Evolutionary conservation across 208 protist genomes (phyloP).

Genomic region (Trypanosoma caninum): DNA sequence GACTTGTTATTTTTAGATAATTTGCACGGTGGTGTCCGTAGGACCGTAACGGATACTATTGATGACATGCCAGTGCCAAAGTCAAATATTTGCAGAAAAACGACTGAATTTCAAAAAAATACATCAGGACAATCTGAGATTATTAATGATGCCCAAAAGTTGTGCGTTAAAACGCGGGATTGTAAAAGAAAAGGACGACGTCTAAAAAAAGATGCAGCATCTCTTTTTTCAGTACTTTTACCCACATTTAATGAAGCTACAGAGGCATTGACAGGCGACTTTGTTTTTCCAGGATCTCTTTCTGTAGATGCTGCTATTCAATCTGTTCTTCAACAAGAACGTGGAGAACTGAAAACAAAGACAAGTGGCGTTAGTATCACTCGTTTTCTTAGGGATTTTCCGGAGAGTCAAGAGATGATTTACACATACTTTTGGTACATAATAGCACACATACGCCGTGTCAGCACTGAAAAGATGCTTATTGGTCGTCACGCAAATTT

Average conservation of each 20-base stretch:
- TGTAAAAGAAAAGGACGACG: slow-evolving; percentile 18
- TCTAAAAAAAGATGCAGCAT: slow-evolving; percentile 34
- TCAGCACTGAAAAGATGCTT: slow-evolving; percentile 37
- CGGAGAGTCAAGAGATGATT: slow-evolving; percentile 39
- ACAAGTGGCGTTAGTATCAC: slow-evolving; percentile 45
- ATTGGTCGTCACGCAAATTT: slow-evolving; percentile 47
- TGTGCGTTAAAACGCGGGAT: neutral
- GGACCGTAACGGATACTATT: too few species aligned
- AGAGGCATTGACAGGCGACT: neutral
- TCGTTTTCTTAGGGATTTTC: slow-evolving; percentile 38
- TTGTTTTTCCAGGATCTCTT: slow-evolving; percentile 18
- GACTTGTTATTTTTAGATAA: too few species aligned
- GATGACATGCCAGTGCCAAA: too few species aligned
- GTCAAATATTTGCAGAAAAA: too few species aligned
- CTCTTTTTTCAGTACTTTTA: slow-evolving; percentile 37
- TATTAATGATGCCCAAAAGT: neutral
- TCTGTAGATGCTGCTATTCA: slow-evolving; percentile 31
- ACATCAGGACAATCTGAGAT: neutral
- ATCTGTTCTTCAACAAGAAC: slow-evolving; percentile 38
- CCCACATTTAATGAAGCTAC: slow-evolving; percentile 23
- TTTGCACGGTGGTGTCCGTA: too few species aligned
- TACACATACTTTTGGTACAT: slow-evolving; percentile 66
- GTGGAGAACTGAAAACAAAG: slow-evolving; percentile 27
- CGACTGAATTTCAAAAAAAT: too few species aligned
- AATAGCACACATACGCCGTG: slow-evolving; percentile 44